Conservation (phyloP, 2,329 filamentous ascomycete genomes). For the Monilinia fructicola region DNA sequence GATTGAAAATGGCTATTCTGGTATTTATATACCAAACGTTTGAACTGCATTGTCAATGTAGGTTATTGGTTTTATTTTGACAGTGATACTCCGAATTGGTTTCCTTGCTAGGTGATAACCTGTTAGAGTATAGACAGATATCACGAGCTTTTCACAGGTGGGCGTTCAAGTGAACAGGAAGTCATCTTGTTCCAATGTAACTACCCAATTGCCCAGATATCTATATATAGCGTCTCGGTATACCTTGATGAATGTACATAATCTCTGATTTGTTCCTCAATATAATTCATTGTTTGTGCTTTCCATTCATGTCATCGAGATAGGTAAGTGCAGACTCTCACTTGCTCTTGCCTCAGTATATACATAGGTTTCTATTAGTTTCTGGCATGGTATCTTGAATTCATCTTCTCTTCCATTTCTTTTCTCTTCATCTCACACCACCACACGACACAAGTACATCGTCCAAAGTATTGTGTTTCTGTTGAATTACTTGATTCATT, state of each 20-base stretch:
- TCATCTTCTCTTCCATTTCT: slow-evolving; percentile 16
- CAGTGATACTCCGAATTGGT: no score
- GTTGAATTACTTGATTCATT: neutral
- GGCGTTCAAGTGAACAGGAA: neutral
- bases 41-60: no score
- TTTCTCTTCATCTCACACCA: slow-evolving; percentile 14
- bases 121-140: no score
- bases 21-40: no score
- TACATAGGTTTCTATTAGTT: neutral
- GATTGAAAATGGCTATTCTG: no score
- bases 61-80: no score
- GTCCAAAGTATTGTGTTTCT: slow-evolving; percentile 14
- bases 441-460: slow-evolving; percentile 3
- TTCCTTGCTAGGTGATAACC: no score
- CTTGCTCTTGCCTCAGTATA: slow-evolving; percentile 4
- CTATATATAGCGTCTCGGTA: no score
- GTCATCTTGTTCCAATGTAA: no score
- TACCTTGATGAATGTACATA: no score
- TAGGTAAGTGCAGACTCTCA: neutral
- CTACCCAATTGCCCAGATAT: no score
- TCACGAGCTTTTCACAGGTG: no score
- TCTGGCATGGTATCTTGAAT: neutral
- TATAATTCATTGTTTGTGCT: neutral
- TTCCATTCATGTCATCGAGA: neutral
- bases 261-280: neutral